These are phyloP conservation scores for Aspergillus transmontanensis DNA, from an alignment of 2,329 filamentous ascomycete genomes.

Conservation along the genomic window DNA sequence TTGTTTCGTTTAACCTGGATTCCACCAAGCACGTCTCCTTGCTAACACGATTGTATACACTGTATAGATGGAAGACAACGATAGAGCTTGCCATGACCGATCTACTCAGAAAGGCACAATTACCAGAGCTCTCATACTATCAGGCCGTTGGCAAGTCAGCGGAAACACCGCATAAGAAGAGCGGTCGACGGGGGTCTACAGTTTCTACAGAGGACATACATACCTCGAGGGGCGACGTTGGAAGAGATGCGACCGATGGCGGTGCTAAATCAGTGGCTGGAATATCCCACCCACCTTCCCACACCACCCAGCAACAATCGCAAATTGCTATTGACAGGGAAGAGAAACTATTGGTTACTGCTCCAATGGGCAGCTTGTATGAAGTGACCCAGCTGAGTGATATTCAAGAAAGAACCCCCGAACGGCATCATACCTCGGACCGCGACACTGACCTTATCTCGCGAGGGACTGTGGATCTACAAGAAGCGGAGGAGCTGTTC, in stretches of 20 bases:
- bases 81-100: conserved; percentile 44
- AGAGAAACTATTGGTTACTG: conserved; percentile 42
- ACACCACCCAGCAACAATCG: conserved; percentile 28
- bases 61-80: conserved; percentile 40
- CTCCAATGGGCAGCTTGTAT: conserved; percentile 52
- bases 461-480: conserved; percentile 48
- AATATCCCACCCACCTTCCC: conserved; percentile 25
- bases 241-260: conserved; percentile 20
- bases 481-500: conserved; percentile 47
- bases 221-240: conserved; percentile 20
- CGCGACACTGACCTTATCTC: conserved; percentile 54
- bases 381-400: conserved; percentile 51
- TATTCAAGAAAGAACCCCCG: conserved; percentile 36
- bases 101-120: conserved; percentile 38
- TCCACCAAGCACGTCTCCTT: not conserved
- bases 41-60: conserved; percentile 14
- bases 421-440: conserved; percentile 34
- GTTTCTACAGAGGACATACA: conserved; percentile 34
- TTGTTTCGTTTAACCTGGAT: conserved; percentile 16
- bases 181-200: conserved; percentile 36
- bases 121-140: conserved; percentile 43
- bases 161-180: conserved; percentile 33
- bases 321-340: conserved; percentile 41
- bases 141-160: conserved; percentile 33
- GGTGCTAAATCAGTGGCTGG: conserved; percentile 13